Evolutionary conservation across 768 basidiomycete genomes (phyloP).

Genomic region (Tylopilus sp.): DNA sequence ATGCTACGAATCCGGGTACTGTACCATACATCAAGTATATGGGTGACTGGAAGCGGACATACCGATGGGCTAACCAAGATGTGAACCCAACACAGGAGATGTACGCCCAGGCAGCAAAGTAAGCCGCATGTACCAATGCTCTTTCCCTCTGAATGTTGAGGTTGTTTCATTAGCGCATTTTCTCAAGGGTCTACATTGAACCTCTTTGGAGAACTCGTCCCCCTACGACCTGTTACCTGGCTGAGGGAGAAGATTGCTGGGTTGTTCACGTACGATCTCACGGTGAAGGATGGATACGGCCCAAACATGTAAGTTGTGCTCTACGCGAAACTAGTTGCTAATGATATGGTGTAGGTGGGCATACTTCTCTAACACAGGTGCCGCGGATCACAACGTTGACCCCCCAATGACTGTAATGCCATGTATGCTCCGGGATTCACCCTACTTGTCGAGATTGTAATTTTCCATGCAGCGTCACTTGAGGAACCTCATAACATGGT

Average conservation of each 20-base stretch:
- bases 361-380: conserved; percentile 9
- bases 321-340: background rate
- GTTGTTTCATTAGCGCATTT: conserved; percentile 3
- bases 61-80: conserved; percentile 8
- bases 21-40: background rate
- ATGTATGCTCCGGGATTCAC: background rate
- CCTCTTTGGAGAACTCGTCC: background rate
- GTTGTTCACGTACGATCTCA: conserved; percentile 17
- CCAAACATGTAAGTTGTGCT: conserved; percentile 17
- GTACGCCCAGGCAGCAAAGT: conserved; percentile 14
- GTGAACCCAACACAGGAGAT: conserved; percentile 5
- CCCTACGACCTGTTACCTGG: conserved; percentile 6
- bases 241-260: conserved; percentile 14
- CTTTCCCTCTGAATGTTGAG: background rate
- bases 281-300: conserved; percentile 5
- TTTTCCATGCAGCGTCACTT: conserved; percentile 5
- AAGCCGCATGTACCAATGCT: background rate
- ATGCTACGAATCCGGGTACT: background rate
- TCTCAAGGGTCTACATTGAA: background rate
- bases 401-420: background rate
- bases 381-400: background rate
- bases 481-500: conserved; percentile 21
- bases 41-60: conserved; percentile 10
- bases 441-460: background rate
- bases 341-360: conserved; percentile 9